Evolutionary conservation across 2,329 filamentous ascomycete genomes (phyloP).

Genomic region (Blastomyces gilchristii): DNA sequence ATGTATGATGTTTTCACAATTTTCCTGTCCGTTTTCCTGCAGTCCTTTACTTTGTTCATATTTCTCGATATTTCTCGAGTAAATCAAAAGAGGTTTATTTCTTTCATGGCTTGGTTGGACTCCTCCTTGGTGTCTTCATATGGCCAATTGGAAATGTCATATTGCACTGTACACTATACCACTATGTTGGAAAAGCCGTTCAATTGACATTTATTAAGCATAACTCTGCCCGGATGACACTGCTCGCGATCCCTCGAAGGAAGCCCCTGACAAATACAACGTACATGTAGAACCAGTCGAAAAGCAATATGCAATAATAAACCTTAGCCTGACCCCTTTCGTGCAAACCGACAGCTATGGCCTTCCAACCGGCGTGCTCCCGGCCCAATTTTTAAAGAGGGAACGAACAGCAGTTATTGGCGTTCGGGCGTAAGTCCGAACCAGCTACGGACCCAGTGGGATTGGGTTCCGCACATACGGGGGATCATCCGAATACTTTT

Average conservation of each 20-base stretch:
- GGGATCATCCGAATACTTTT: neutral
- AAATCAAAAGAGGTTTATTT: slow-evolving; percentile 5
- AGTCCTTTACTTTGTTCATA: neutral
- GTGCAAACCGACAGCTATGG: neutral
- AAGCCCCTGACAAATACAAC: neutral
- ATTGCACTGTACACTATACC: slow-evolving; percentile 1
- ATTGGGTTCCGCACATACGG: neutral
- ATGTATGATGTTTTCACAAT: neutral
- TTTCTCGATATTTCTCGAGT: neutral
- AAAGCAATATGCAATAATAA: neutral
- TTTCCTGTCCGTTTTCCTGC: neutral
- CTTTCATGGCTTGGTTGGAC: neutral
- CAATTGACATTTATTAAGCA: neutral
- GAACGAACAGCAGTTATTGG: neutral
- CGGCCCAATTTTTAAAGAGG: neutral
- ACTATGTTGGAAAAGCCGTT: neutral
- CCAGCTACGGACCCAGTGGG: neutral
- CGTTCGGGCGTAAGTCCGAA: neutral
- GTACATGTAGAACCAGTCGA: neutral
- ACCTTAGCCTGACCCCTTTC: no score
- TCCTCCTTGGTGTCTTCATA: neutral
- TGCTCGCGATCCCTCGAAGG: neutral
- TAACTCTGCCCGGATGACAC: neutral
- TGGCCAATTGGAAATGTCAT: slow-evolving; percentile 5
- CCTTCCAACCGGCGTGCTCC: neutral